A percentile compares a stretch with the other conserved stretches of the same genome.
Conservation (phyloP, 2,329 filamentous ascomycete species). For the Diplodia intermedia region DNA sequence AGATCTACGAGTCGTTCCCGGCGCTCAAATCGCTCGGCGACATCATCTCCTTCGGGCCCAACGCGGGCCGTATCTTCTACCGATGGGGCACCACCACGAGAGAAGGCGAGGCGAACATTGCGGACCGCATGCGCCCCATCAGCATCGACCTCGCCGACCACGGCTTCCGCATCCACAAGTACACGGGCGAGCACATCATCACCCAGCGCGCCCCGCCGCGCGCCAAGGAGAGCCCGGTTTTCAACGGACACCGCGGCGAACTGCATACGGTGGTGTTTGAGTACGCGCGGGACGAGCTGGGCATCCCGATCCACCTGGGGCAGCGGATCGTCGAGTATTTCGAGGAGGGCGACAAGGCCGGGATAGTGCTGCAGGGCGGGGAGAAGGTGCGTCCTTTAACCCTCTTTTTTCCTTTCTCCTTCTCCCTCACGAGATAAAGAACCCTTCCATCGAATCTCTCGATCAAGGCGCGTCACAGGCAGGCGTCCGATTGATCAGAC, state of each 20-base stretch:
- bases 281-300: slow-evolving; percentile 62
- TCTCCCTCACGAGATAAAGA: slow-evolving; percentile 34
- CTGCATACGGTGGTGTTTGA: slow-evolving; percentile 66
- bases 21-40: slow-evolving; percentile 66
- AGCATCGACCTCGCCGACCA: slow-evolving; percentile 61
- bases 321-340: slow-evolving; percentile 61
- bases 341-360: slow-evolving; percentile 59
- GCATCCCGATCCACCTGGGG: slow-evolving; percentile 63
- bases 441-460: no score
- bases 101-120: slow-evolving; percentile 41
- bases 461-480: no score
- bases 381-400: slow-evolving; percentile 47
- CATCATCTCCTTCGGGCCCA: slow-evolving; percentile 68
- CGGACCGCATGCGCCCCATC: slow-evolving; percentile 56
- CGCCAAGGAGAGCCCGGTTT: slow-evolving; percentile 59
- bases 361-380: slow-evolving; percentile 59
- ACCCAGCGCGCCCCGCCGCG: slow-evolving; percentile 59
- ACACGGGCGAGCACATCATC: slow-evolving; percentile 65
- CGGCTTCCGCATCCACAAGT: slow-evolving; percentile 69
- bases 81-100: slow-evolving; percentile 55
- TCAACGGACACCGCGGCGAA: slow-evolving; percentile 68
- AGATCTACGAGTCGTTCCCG: slow-evolving; percentile 64
- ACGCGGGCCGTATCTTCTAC: slow-evolving; percentile 66
- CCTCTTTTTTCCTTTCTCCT: no score
- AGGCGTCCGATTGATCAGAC: no score